Conservation (phyloP, 495 filamentous ascomycete species). For the Hamigera avellanea region DNA sequence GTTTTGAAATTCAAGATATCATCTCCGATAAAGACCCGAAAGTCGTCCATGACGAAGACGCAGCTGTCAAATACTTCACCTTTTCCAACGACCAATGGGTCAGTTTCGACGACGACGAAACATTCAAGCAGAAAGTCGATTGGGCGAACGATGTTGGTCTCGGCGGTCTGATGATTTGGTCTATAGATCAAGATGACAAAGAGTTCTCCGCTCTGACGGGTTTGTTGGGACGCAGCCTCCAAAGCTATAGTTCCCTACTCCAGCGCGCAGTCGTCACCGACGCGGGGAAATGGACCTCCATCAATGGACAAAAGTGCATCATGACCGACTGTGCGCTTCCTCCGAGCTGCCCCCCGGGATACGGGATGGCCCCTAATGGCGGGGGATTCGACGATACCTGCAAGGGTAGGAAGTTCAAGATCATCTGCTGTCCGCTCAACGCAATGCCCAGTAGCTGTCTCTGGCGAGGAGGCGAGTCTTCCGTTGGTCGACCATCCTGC, state of each 20-base stretch:
- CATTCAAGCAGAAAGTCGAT: constrained; percentile 27
- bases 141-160: constrained; percentile 21
- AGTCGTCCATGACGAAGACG: constrained; percentile 6
- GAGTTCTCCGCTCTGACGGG: too few relatives aligned
- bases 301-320: too few relatives aligned
- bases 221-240: too few relatives aligned
- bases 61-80: constrained; percentile 22
- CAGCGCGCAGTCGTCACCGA: too few relatives aligned
- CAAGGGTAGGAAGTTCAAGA: not conserved
- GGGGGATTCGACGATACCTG: not conserved
- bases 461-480: not conserved
- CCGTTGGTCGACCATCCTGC: not conserved
- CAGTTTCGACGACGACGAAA: constrained; percentile 29
- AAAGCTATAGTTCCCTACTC: too few relatives aligned
- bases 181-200: not conserved
- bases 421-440: not conserved
- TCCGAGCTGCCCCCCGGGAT: not conserved
- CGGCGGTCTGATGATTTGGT: constrained; percentile 14
- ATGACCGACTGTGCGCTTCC: too few relatives aligned
- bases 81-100: constrained; percentile 36
- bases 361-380: not conserved
- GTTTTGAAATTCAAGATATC: constrained; percentile 22
- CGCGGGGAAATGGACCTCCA: too few relatives aligned
- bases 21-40: not conserved
- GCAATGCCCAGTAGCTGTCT: not conserved